Percentiles rank a stretch among this genome's conserved stretches.
phyloP scores from a whole-genome alignment of 345 rosid species.

The Populus davidiana region DNA sequence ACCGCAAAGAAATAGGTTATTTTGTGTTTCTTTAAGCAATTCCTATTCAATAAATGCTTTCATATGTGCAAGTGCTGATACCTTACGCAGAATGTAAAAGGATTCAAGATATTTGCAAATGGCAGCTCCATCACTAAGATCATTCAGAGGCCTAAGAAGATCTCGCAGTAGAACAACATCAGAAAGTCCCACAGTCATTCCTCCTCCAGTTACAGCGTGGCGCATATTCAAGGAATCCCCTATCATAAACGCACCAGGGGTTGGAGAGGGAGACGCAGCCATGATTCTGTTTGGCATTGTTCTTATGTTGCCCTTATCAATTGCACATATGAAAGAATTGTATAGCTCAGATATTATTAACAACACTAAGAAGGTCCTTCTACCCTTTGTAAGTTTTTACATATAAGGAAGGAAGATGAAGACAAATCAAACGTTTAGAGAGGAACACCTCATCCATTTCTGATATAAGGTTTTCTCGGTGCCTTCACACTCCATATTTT shows the following conservation, averaged over 20 bases:
- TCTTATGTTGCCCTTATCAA: neutral
- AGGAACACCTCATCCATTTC: no score
- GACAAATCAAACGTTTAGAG: no score
- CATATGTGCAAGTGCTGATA: neutral
- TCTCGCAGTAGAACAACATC: no score
- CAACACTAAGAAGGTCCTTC: no score
- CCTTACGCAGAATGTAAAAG: neutral
- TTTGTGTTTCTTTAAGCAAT: no score
- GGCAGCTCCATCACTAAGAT: neutral
- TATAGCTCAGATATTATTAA: no score
- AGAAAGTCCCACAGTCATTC: neutral
- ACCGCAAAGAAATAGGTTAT: neutral
- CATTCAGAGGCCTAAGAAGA: no score
- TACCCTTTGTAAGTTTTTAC: no score
- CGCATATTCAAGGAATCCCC: neutral
- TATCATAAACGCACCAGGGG: neutral
- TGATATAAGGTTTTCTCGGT: no score
- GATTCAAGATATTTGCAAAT: conserved; percentile 2
- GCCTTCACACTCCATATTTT: no score
- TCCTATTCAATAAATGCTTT: neutral
- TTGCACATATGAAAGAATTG: no score
- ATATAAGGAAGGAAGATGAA: no score
- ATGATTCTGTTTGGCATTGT: neutral
- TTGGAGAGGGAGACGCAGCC: neutral
- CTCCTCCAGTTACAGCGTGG: conserved; percentile 4